Base-by-base conservation (phyloP, 2,329 filamentous ascomycete species). In the Fusarium devonianum region DNA sequence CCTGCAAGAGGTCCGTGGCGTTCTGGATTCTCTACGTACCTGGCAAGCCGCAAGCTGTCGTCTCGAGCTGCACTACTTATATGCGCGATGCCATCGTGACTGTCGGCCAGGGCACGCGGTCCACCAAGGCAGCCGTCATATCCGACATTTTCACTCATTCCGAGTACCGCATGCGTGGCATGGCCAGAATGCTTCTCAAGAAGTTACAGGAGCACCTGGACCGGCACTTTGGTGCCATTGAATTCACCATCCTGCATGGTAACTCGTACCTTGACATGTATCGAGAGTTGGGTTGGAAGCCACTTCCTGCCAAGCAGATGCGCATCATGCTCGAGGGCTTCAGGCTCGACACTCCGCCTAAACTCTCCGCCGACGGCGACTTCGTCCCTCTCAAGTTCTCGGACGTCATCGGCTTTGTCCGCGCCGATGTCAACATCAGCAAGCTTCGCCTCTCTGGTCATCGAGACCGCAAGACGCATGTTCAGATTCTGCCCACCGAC, bases 61-160 rank as follows among this genome's bases (percentile, higher is more conserved):
- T 74, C 13, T 67, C 71, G 6, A 72, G 69, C 46, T 74, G 71
- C 59, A 65, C 60, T 18, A 60, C 68, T 11, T 56, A 69, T 44
- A 49, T 66, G 28, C 61, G 60, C 32, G 44, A 60, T 4, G 61
- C 56, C 40, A 55, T 52, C 37, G 38, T 46, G 22, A 57, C 40
- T 18, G 50, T 14, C 4, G 53, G 57, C 23, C 29, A 56, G 4
- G 61, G 65, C 18, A 56, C 65, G 16, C 51, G 61, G 12, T 48
- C 65, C 8, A 64, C 58, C 33, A 58, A 57, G 12, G 67, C 65
- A n/a, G 69, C 67, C 47, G 54, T 65, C 38, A 65, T 75, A 33
- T 66, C 69, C 37, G 67, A 71, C 32, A 56, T 75, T 12, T 71
- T 69, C 54, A 75, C 73, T 6, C 67, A 68, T 33, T 62, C 67